Base-by-base conservation (phyloP, 768 basidiomycete species). In the Russula olivacea region DNA sequence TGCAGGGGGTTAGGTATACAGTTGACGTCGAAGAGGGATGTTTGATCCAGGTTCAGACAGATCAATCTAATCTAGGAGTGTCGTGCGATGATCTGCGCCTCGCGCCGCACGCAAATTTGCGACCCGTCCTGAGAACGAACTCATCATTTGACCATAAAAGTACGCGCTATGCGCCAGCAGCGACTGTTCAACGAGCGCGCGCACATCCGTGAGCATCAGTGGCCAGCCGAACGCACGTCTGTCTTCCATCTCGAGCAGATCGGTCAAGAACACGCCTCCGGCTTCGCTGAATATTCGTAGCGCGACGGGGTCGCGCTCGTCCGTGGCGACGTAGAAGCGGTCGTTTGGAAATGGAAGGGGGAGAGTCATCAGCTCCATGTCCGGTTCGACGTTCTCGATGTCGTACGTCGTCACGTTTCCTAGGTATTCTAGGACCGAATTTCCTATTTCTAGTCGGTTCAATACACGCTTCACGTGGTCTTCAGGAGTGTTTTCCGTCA, bases 221-320 rank as follows among this genome's bases (percentile, higher is more conserved):
- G 74, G 68, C 80, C 80, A 81, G 14, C 77, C 78, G 36, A 74
- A 72, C 30, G 66, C 66, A 15, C 72, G 71, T 3, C 71, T 70
- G 55, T 80, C 79, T 23, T 78, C 74, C 21, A 69, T 66, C 1
- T 77, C 78, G 51, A 80, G 68, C 9, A 80, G 68, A 63, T 81
- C 79, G 12, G 71, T 43, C 61, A 81, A 68, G 58, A 81, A 64
- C 10, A 81, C 49, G 3, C 72, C 80, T 14, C 78, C 77, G n/a
- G 74, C 69, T 4, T 70, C 67, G 19, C 70, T 66, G 14, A 80
- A 68, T 55, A 72, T 72, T 10, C 68, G 40, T 9, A 79, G 69
- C 19, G 72, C 73, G 0, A 66, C 65, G 0, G 73, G 69, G 60
- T 74, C 69, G 41, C 78, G 77, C 64, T 81, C 79, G 63, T 80